Conservation (phyloP, 331 rosid species). For the Phaseolus coccineus region DNA sequence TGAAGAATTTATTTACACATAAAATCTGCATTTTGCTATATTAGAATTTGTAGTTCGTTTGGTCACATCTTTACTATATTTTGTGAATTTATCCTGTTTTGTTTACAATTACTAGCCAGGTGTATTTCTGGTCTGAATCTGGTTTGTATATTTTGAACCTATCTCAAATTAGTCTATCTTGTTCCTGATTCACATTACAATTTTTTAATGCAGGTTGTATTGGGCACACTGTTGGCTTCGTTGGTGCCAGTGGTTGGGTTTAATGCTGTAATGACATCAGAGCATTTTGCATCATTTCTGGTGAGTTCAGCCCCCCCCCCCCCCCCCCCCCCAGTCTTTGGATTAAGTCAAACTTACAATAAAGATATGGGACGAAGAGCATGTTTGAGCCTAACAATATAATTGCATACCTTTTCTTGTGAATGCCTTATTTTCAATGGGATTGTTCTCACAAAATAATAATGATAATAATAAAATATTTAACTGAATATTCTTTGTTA, state of each 20-base stretch:
- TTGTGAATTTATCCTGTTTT: background rate
- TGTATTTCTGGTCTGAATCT: constrained; percentile 31
- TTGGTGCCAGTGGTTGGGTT: constrained; percentile 98
- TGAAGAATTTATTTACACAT: constrained; percentile 10
- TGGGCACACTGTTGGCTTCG: constrained; percentile 90
- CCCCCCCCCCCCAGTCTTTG: constrained; percentile 5
- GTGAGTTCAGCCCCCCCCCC: constrained; percentile 54
- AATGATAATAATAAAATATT: background rate
- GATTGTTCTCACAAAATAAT: background rate
- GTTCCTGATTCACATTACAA: constrained; percentile 43
- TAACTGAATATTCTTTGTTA: constrained; percentile 7
- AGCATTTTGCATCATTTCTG: constrained; percentile 97
- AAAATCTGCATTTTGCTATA: constrained; percentile 11
- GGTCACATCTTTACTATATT: constrained; percentile 1
- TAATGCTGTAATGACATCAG: constrained; percentile 97
- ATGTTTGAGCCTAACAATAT: constrained; percentile 4
- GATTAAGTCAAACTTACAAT: constrained; percentile 20
- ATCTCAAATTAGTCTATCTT: constrained; percentile 33
- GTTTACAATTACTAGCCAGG: constrained; percentile 23
- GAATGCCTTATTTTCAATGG: constrained; percentile 5
- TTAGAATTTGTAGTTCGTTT: constrained; percentile 23
- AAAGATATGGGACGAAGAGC: constrained; percentile 8
- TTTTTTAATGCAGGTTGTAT: constrained; percentile 69
- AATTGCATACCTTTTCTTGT: constrained; percentile 2
- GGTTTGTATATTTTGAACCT: constrained; percentile 7